Evolutionary conservation across 495 filamentous ascomycete genomes (phyloP), one percentile per base, ranked within the genome.

Genomic region (Trichocladium antarcticum): DNA sequence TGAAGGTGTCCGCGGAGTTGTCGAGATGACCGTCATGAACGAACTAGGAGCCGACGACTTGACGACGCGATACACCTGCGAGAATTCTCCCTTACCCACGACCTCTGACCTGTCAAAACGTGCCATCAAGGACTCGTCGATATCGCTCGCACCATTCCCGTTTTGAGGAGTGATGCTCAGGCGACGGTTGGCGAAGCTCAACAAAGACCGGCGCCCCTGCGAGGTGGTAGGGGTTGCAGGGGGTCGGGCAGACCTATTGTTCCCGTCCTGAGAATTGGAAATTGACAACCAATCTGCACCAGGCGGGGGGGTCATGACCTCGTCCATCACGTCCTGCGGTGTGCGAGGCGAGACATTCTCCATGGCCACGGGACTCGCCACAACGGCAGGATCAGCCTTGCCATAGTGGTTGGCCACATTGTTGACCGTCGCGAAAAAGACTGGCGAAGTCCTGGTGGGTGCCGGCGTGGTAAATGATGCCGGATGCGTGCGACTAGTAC

Each of bases 1-100:
- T 57, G 42, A 72, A 66, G 42, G 68, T 54, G 58, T 68, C 50
- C 62, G 54, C 37, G 68, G 48, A 37, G 59, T 58, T 2, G 53
- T 42, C 50, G 50, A 53, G 52, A 57, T 62, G 43, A 40, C 58
- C 56, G 49, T 37, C 38, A 54, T 43, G 16, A 57, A 52, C 20
- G 60, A 58, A 20, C 29, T 19, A 15, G 55, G 51, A 14, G 66
- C 51, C 41, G 63, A 54, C 21, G 53, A 35, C 11, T 63, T 62
- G 12, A 76, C 74, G 16, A 95, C 92, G 20, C 83, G 81, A 64
- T 86, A 98, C 10, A 98, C 92, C 51, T 83, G 74, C 0, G 92
- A 96, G 63, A 96, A 97, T 57, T 95, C 89, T 32, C 92, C 92
- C 38, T 78, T 84, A 28, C 90, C 89, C 49, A 89, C 74, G 14